Percentiles rank a stretch among this genome's conserved stretches.
Evolutionary conservation across 2,329 filamentous ascomycete genomes (phyloP).

Genomic region (Polychaeton citri): DNA sequence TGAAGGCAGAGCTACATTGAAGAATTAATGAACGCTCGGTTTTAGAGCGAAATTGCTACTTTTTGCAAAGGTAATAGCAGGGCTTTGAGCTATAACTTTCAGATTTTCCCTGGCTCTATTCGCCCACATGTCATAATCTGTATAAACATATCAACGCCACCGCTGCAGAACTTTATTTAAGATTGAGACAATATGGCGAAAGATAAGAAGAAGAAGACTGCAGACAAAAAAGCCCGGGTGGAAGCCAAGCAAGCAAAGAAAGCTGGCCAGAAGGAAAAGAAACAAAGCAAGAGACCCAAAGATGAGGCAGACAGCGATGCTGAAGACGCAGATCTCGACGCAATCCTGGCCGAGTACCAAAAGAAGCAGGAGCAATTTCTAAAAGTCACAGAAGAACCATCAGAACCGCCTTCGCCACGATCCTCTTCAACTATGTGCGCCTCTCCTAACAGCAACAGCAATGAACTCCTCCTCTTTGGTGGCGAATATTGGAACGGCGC

Average conservation of each 20-base stretch:
- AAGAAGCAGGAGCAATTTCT: constrained; percentile 84
- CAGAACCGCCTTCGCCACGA: constrained; percentile 60
- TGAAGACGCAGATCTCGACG: constrained; percentile 86
- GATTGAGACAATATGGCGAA: constrained; percentile 35
- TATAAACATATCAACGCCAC: no score
- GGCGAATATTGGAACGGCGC: constrained; percentile 94
- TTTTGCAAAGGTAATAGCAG: no score
- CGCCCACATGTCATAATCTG: no score
- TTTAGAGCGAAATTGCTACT: no score
- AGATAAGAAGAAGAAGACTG: constrained; percentile 25
- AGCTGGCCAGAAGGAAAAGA: constrained; percentile 71
- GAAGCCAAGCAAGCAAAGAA: constrained; percentile 41
- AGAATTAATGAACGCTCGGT: no score
- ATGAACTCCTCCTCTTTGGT: constrained; percentile 82
- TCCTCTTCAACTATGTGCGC: constrained; percentile 69
- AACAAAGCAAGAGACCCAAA: constrained; percentile 59
- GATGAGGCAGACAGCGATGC: constrained; percentile 69
- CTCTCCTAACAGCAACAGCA: constrained; percentile 63
- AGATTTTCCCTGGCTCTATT: no score
- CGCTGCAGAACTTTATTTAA: no score
- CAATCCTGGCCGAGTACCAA: constrained; percentile 83
- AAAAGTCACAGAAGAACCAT: constrained; percentile 74
- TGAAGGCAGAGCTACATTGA: no score
- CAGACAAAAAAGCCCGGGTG: constrained; percentile 23
- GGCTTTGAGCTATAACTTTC: no score